A percentile compares a stretch with the other conserved stretches of the same genome.
phyloP scores from a whole-genome alignment of 2,329 filamentous ascomycete genomes.

The Colletotrichum sp. region DNA sequence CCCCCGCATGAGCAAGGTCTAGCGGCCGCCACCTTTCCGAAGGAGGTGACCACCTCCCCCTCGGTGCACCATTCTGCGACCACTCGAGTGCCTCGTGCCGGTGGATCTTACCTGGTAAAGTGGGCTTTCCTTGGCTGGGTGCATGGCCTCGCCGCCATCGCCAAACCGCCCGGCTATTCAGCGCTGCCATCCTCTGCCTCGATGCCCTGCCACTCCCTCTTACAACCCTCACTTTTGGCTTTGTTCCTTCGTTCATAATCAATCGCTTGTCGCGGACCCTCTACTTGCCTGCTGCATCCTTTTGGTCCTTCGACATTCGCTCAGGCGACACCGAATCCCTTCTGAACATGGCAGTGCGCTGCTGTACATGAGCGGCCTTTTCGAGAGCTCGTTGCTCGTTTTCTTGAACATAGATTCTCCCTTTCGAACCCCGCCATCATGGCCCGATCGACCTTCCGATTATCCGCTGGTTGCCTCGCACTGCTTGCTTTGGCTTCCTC shows the following conservation, averaged over 20 bases:
- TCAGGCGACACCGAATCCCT: not conserved
- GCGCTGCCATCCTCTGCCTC: not conserved
- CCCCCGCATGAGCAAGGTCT: slow-evolving; percentile 13
- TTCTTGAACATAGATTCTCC: not conserved
- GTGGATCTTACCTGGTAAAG: slow-evolving; percentile 15
- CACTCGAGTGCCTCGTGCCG: slow-evolving; percentile 17
- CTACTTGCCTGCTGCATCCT: not conserved
- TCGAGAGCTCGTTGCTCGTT: slow-evolving; percentile 12
- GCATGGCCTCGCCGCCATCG: slow-evolving; percentile 8
- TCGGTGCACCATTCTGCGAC: slow-evolving; percentile 15
- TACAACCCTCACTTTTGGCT: not conserved
- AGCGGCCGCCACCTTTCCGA: not conserved
- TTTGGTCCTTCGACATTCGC: not conserved
- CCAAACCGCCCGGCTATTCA: not conserved
- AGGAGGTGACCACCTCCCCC: not conserved
- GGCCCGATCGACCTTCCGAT: not conserved
- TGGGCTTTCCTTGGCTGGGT: slow-evolving; percentile 5
- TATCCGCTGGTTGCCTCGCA: not conserved
- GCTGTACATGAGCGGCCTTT: slow-evolving; percentile 13
- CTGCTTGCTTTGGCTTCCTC: not conserved
- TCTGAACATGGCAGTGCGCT: slow-evolving; percentile 21
- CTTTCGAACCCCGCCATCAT: not conserved
- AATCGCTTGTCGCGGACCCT: not conserved
- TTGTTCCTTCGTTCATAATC: not conserved
- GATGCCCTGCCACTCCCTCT: not conserved